Evolutionary conservation across 148 eudicot species (phyloP).

Genomic region (Cornus controversa): DNA sequence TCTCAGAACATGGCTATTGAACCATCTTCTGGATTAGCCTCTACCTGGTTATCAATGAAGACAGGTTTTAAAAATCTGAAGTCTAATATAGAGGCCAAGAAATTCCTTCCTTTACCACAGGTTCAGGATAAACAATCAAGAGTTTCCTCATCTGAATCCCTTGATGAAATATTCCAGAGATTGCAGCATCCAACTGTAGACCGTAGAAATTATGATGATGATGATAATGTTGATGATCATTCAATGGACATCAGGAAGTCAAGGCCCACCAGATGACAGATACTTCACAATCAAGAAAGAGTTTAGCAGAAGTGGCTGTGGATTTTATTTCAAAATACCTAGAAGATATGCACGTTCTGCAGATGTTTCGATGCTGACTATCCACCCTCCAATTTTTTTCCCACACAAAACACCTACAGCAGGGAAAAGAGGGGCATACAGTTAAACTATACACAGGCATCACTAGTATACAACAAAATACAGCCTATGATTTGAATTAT

Average conservation of each 20-base stretch:
- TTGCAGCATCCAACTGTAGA: slow-evolving; percentile 39
- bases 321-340: slow-evolving; percentile 7
- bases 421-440: not conserved
- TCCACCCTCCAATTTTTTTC: not conserved
- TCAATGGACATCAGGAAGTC: slow-evolving; percentile 13
- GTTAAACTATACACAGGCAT: not conserved
- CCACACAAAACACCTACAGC: not conserved
- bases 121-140: slow-evolving; percentile 31
- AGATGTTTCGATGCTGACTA: not conserved
- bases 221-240: slow-evolving; percentile 21
- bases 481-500: not conserved
- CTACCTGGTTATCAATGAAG: slow-evolving; percentile 81
- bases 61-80: slow-evolving; percentile 47
- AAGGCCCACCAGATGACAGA: slow-evolving; percentile 7
- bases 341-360: not conserved
- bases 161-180: slow-evolving; percentile 59
- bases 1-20: slow-evolving; percentile 25
- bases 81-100: slow-evolving; percentile 44
- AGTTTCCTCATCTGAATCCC: slow-evolving; percentile 43
- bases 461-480: slow-evolving; percentile 11
- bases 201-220: slow-evolving; percentile 8
- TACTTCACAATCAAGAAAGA: not conserved
- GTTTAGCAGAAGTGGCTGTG: not conserved
- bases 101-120: slow-evolving; percentile 41
- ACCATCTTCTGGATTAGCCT: slow-evolving; percentile 55